These are phyloP conservation scores for Mallotus nudiflorus DNA, from an alignment of 345 rosid species.

Conservation along the genomic window DNA sequence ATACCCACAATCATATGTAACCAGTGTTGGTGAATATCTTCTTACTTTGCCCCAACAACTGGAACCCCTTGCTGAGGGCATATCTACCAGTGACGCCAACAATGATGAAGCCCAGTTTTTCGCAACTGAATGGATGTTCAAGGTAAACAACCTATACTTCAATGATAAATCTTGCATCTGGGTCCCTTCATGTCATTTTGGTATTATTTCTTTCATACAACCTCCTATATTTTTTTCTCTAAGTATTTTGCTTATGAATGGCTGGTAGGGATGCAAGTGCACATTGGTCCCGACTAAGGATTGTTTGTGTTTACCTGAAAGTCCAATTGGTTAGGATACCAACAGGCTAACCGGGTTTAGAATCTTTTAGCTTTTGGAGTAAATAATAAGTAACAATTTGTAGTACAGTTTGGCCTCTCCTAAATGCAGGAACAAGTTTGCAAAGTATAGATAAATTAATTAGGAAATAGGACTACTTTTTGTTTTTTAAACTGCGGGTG, in stretches of 20 bases:
- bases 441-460: no score
- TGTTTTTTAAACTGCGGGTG: neutral
- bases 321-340: no score
- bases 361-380: no score
- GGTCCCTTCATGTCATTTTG: neutral
- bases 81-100: slow-evolving; percentile 67
- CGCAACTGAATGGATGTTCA: slow-evolving; percentile 99
- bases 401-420: neutral
- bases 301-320: no score
- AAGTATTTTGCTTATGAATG: no score
- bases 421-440: neutral
- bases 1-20: slow-evolving; percentile 87
- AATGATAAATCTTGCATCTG: neutral
- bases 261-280: no score
- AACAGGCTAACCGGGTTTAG: no score
- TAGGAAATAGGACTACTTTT: no score
- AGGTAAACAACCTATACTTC: slow-evolving; percentile 44
- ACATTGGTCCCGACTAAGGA: no score
- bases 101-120: slow-evolving; percentile 90
- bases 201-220: neutral
- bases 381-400: neutral
- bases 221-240: no score
- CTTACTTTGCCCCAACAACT: slow-evolving; percentile 97
- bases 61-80: slow-evolving; percentile 98
- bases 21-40: slow-evolving; percentile 92